Evolutionary conservation across 192 early-diverging fungal species (phyloP).

Genomic region (Podila verticillata): DNA sequence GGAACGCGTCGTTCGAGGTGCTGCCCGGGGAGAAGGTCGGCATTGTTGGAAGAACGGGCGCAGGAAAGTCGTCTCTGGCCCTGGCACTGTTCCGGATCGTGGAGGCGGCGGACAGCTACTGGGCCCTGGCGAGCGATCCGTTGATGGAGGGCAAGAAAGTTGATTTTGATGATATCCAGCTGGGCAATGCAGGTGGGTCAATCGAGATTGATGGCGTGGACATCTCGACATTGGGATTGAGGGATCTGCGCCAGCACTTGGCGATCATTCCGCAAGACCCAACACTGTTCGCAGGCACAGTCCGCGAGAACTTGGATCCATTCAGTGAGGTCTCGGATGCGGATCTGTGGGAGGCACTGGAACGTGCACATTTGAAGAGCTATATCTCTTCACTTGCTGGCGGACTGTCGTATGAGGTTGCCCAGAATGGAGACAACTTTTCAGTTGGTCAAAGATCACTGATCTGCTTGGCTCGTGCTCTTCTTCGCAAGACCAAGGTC

Average conservation of each 20-base stretch:
- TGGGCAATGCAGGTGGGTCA: slow-evolving; percentile 25
- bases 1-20: slow-evolving; percentile 62
- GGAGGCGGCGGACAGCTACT: background rate
- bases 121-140: background rate
- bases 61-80: slow-evolving; percentile 60
- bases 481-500: slow-evolving; percentile 51
- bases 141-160: background rate
- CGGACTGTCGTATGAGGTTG: slow-evolving; percentile 74
- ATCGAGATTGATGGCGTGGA: slow-evolving; percentile 85
- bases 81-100: slow-evolving; percentile 44
- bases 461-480: background rate
- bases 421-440: slow-evolving; percentile 73
- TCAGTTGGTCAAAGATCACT: slow-evolving; percentile 54
- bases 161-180: background rate
- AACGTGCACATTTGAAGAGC: slow-evolving; percentile 73
- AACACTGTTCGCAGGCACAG: slow-evolving; percentile 57
- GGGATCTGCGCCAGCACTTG: slow-evolving; percentile 69
- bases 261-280: slow-evolving; percentile 88
- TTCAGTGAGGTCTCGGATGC: slow-evolving; percentile 80
- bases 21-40: slow-evolving; percentile 72
- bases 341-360: slow-evolving; percentile 77
- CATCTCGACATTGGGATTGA: slow-evolving; percentile 66
- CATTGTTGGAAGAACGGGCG: slow-evolving; percentile 66
- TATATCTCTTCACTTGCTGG: slow-evolving; percentile 40
- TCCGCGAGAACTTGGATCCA: slow-evolving; percentile 91